A percentile compares a stretch with the other conserved stretches of the same genome.
Evolutionary conservation across 2,329 filamentous ascomycete genomes (phyloP).

Genomic region (Penicillium sp.): DNA sequence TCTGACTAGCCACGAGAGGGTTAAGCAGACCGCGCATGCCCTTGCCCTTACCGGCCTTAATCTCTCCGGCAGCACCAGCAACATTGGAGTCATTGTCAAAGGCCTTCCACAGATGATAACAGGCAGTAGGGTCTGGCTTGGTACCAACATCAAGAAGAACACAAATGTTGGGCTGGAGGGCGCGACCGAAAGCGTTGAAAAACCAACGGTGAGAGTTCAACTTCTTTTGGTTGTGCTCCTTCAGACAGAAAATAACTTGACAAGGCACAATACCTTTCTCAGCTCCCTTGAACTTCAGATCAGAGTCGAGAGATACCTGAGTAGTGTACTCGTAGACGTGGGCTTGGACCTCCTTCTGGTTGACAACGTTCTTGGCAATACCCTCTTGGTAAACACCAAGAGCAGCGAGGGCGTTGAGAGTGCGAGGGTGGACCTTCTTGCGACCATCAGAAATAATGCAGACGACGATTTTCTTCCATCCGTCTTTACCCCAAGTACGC

Average conservation of each 20-base stretch:
- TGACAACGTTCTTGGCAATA: constrained; percentile 98
- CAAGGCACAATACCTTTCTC: constrained; percentile 98
- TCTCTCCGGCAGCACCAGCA: constrained; percentile 93
- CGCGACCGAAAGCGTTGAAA: constrained; percentile 94
- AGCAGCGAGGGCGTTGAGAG: constrained; percentile 88
- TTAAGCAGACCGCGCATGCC: constrained; percentile 82
- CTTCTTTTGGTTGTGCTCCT: constrained; percentile 97
- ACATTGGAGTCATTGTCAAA: constrained; percentile 98
- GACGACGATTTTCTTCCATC: constrained; percentile 99
- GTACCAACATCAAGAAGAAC: constrained; percentile 97
- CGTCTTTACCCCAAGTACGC: constrained; percentile 92
- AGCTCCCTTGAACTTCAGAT: constrained; percentile 97
- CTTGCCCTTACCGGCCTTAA: constrained; percentile 93
- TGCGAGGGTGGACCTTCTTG: constrained; percentile 88
- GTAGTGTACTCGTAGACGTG: constrained; percentile 99
- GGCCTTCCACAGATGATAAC: constrained; percentile 99
- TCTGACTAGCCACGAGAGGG: constrained; percentile 92
- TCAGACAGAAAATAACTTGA: constrained; percentile 97
- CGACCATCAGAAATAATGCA: constrained; percentile 95
- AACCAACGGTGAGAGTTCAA: constrained; percentile 99
- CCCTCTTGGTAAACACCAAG: constrained; percentile 98
- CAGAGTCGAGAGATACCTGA: constrained; percentile 91
- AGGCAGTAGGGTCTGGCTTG: constrained; percentile 78
- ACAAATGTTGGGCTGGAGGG: constrained; percentile 92
- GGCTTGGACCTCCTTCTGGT: constrained; percentile 89